A percentile compares a stretch with the other conserved stretches of the same genome.
Conservation (phyloP, 1,284 basidiomycete genomes). For the Fistulina hepatica region DNA sequence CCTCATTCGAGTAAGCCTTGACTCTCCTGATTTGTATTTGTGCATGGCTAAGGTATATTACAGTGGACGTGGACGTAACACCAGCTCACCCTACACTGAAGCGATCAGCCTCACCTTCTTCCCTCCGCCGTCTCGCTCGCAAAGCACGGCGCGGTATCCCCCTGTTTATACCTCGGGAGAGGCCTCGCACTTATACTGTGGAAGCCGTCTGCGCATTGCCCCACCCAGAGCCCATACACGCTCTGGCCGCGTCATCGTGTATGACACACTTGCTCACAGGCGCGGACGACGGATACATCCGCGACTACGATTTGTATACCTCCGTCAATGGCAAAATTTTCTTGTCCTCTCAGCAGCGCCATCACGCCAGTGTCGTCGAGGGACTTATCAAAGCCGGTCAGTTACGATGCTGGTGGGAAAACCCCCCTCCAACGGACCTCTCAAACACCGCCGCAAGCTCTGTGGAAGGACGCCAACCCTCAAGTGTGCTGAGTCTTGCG, state of each 20-base stretch:
- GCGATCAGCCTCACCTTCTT: too few relatives aligned
- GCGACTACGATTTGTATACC: constrained; percentile 86
- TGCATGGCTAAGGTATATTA: too few relatives aligned
- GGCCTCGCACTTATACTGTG: constrained; percentile 72
- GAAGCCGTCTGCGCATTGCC: constrained; percentile 90
- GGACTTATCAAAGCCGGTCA: constrained; percentile 87
- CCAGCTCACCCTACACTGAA: too few relatives aligned
- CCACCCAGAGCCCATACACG: constrained; percentile 79
- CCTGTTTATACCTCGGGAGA: too few relatives aligned
- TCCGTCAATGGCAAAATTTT: constrained; percentile 79
- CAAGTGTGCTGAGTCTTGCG: constrained; percentile 78
- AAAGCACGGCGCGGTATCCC: too few relatives aligned
- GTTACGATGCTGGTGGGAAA: constrained; percentile 86
- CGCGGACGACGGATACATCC: constrained; percentile 88
- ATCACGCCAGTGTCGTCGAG: constrained; percentile 84
- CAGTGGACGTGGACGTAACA: too few relatives aligned
- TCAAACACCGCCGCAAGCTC: constrained; percentile 20
- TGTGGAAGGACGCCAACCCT: constrained; percentile 40
- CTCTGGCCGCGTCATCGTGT: constrained; percentile 77
- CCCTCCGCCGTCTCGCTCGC: too few relatives aligned
- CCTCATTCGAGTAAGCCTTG: too few relatives aligned
- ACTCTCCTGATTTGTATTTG: too few relatives aligned
- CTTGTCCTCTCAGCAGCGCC: constrained; percentile 82
- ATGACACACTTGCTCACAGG: constrained; percentile 86
- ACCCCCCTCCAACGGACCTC: constrained; percentile 33